A percentile compares a stretch with the other conserved stretches of the same genome.
Conservation (phyloP, 2,329 filamentous ascomycete species). For the Ascochyta clinopodiicola region DNA sequence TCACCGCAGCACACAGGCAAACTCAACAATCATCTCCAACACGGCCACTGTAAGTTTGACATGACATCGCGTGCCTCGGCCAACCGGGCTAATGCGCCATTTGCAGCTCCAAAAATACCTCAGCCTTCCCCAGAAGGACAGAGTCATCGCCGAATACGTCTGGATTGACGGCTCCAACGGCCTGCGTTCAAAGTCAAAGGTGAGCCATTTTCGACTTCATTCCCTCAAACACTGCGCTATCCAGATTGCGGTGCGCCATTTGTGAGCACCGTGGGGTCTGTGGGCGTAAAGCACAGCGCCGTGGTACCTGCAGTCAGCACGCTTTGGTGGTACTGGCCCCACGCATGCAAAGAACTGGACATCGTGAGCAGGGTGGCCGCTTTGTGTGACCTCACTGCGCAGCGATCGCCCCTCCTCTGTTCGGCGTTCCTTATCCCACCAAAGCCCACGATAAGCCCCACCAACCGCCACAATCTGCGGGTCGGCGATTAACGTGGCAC, state of each 20-base stretch:
- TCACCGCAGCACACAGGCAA: constrained; percentile 39
- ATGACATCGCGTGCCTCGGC: constrained; percentile 24
- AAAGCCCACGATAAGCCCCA: constrained; percentile 43
- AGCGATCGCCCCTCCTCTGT: constrained; percentile 23
- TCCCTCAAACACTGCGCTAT: constrained; percentile 7
- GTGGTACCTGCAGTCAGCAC: constrained; percentile 11
- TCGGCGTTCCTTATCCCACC: constrained; percentile 44
- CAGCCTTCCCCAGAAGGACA: constrained; percentile 85
- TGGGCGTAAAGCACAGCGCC: constrained; percentile 3
- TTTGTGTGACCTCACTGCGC: constrained; percentile 29
- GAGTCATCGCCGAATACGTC: constrained; percentile 93
- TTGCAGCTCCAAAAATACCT: constrained; percentile 88
- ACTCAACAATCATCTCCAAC: constrained; percentile 55
- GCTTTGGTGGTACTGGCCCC: constrained; percentile 1
- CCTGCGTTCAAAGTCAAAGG: constrained; percentile 93
- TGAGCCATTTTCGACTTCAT: constrained; percentile 58
- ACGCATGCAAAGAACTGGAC: constrained; percentile 12
- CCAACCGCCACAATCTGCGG: constrained; percentile 22
- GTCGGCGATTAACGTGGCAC: constrained; percentile 5
- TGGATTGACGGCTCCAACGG: constrained; percentile 89
- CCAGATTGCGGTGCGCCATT: constrained; percentile 22
- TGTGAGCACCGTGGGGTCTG: constrained; percentile 5
- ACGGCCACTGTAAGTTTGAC: constrained; percentile 54
- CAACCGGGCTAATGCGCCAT: constrained; percentile 29
- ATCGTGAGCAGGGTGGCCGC: constrained; percentile 18